phyloP scores from a whole-genome alignment of 768 basidiomycete genomes.

The Galerina marginata region DNA sequence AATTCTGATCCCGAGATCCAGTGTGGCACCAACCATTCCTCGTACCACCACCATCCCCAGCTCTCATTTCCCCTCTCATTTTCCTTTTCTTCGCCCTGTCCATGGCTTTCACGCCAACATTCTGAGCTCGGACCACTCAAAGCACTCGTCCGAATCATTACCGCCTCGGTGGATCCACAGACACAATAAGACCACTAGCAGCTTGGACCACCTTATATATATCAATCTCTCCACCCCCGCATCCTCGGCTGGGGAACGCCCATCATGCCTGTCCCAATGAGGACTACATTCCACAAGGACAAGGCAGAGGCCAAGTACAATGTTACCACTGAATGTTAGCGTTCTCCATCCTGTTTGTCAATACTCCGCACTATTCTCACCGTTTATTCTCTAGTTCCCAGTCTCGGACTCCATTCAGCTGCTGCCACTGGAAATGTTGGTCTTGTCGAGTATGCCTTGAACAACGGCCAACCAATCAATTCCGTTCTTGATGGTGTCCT shows the following conservation, averaged over 20 bases:
- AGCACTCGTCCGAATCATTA: no score
- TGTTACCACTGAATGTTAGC: conserved; percentile 62
- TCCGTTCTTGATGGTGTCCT: conserved; percentile 95
- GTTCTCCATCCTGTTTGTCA: conserved; percentile 4
- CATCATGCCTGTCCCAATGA: conserved; percentile 55
- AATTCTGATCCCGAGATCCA: conserved; percentile 25
- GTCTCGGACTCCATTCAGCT: conserved; percentile 77
- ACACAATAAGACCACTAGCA: neutral
- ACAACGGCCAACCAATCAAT: conserved; percentile 95
- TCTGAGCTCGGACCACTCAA: neutral
- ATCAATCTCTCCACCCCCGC: conserved; percentile 6
- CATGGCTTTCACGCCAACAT: conserved; percentile 2
- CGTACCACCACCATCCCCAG: conserved; percentile 22
- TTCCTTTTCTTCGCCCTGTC: neutral
- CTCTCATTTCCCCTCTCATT: conserved; percentile 3
- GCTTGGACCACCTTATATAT: conserved; percentile 1
- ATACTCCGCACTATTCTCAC: conserved; percentile 10
- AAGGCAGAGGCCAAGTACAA: conserved; percentile 63
- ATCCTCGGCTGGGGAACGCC: conserved; percentile 20
- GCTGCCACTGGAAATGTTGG: conserved; percentile 89
- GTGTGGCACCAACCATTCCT: conserved; percentile 21
- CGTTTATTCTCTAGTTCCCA: conserved; percentile 57
- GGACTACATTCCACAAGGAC: conserved; percentile 51
- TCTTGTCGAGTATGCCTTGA: conserved; percentile 90
- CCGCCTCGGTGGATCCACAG: no score